These are phyloP conservation scores for Populus tomentosa DNA, from an alignment of 441 rosid species.

Conservation along the genomic window DNA sequence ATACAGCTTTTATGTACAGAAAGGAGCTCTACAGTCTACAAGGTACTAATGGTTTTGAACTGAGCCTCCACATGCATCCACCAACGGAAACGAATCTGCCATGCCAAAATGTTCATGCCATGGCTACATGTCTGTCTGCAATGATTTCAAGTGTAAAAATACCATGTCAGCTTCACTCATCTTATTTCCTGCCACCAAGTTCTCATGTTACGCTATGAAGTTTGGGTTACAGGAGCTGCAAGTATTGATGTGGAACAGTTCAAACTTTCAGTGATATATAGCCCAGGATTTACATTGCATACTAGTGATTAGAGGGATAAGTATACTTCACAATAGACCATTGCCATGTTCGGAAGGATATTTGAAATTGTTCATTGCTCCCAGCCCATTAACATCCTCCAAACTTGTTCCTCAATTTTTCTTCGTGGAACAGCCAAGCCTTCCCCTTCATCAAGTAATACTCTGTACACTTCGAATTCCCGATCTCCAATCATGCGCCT, in stretches of 20 bases:
- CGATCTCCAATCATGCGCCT: constrained; percentile 70
- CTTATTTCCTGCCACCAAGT: constrained; percentile 14
- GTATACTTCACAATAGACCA: constrained; percentile 8
- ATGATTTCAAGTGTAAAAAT: constrained; percentile 2
- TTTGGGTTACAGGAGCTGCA: neutral
- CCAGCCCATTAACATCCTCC: constrained; percentile 94
- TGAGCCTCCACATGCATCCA: neutral
- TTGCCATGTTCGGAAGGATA: neutral
- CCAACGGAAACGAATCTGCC: neutral
- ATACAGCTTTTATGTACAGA: neutral
- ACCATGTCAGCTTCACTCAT: neutral
- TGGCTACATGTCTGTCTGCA: neutral
- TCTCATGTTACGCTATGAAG: neutral
- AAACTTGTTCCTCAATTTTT: constrained; percentile 69
- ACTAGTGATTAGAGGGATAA: neutral
- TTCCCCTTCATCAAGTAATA: constrained; percentile 74
- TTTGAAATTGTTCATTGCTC: constrained; percentile 28
- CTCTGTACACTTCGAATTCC: constrained; percentile 90
- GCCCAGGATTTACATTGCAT: constrained; percentile 17
- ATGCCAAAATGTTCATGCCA: neutral
- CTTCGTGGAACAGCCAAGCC: constrained; percentile 36
- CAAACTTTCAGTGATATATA: neutral
- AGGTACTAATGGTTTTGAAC: neutral
- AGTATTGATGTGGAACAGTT: neutral
- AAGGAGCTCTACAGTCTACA: neutral